Conservation (phyloP, 2,329 filamentous ascomycete genomes). For the Talaromyces sp. region DNA sequence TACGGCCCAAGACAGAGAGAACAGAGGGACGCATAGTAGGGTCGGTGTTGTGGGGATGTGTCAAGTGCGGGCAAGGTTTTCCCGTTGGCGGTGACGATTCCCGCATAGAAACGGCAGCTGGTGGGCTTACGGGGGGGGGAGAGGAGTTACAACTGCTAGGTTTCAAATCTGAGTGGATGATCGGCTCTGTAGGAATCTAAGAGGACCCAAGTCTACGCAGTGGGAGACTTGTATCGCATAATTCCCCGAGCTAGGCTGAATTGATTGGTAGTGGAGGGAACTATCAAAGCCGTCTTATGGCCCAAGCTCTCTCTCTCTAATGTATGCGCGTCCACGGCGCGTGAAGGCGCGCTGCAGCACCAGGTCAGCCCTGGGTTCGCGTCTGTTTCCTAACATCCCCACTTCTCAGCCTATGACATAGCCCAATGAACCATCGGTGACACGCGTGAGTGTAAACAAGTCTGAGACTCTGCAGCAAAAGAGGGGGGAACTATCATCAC, state of each 20-base stretch:
- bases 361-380: background rate
- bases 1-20: constrained; percentile 12
- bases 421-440: background rate
- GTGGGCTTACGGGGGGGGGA: background rate
- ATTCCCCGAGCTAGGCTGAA: constrained; percentile 7
- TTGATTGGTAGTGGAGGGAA: constrained; percentile 20
- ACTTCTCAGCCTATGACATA: constrained; percentile 4
- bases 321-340: constrained; percentile 23
- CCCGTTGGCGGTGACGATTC: constrained; percentile 20
- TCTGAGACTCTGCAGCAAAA: background rate
- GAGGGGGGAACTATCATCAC: background rate
- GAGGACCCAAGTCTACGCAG: too few relatives aligned
- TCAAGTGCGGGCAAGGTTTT: constrained; percentile 16
- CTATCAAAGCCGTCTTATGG: constrained; percentile 6
- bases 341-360: constrained; percentile 12
- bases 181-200: too few relatives aligned
- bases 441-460: constrained; percentile 5
- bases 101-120: background rate
- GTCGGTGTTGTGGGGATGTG: constrained; percentile 5
- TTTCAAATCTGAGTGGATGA: too few relatives aligned
- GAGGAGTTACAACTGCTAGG: too few relatives aligned
- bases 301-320: constrained; percentile 18
- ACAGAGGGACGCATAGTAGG: constrained; percentile 14
- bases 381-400: constrained; percentile 1
- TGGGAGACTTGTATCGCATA: too few relatives aligned